phyloP scores from a whole-genome alignment of 1,284 basidiomycete species.

The Testicularia cyperi region DNA sequence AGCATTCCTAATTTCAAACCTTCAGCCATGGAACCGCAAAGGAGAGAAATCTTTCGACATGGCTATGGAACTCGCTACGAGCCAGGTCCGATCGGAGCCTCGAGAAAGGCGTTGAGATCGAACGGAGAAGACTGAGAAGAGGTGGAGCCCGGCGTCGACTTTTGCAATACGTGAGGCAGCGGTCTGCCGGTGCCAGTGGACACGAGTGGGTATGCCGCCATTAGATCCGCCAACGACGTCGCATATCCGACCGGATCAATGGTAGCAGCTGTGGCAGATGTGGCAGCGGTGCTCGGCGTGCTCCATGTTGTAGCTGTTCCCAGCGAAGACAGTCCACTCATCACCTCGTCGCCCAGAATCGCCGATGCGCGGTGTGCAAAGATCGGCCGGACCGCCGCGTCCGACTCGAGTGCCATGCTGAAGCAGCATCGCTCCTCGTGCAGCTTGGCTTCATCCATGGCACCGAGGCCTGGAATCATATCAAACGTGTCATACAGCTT shows the following conservation, averaged over 20 bases:
- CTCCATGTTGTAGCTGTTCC: slow-evolving; percentile 10
- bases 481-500: slow-evolving; percentile 19
- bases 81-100: slow-evolving; percentile 13
- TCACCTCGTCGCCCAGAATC: not conserved
- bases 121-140: slow-evolving; percentile 12
- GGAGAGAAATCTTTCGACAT: too few relatives aligned
- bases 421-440: slow-evolving; percentile 14
- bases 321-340: not conserved
- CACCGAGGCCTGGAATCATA: slow-evolving; percentile 25
- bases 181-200: too few relatives aligned
- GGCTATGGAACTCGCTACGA: not conserved
- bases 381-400: slow-evolving; percentile 3
- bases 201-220: too few relatives aligned
- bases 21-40: too few relatives aligned
- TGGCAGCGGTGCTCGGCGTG: slow-evolving; percentile 14
- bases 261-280: too few relatives aligned
- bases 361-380: not conserved
- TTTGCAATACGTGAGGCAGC: too few relatives aligned
- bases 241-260: too few relatives aligned
- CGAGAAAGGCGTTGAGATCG: slow-evolving; percentile 29
- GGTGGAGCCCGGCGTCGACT: too few relatives aligned
- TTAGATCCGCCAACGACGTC: slow-evolving; percentile 1
- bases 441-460: slow-evolving; percentile 17
- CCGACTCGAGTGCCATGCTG: slow-evolving; percentile 20
- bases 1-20: too few relatives aligned